Evolutionary conservation across 805 yeast species (phyloP), one percentile per base, ranked within the genome.

Genomic region (Candida verbasci): DNA sequence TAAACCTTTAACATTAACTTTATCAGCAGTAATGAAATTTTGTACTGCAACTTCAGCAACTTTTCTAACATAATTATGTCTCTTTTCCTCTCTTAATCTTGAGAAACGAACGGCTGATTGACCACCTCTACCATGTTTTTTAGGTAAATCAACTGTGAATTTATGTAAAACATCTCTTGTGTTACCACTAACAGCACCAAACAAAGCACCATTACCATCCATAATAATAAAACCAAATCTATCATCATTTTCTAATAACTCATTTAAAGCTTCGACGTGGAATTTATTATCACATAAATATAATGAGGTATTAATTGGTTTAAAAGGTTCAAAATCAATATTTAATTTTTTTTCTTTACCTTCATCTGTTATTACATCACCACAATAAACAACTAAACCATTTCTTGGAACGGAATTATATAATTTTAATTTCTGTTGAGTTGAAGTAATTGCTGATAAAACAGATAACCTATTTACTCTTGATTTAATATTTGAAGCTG

Each of bases 41-140:
- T 93, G 98, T 24, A 93, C 97, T 6, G 98, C 97, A 35, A 80
- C 91, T 71, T 93, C 99, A 34, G 97, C 96, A 32, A 93, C 98
- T 58, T 93, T 93, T 68, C 99, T 80, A 44, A 93, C 94, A 68
- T 93, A 93, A 64, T 93, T 93, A 66, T 93, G 99, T 73, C 99
- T 87, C 65, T 93, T 93, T 68, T 93, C 98, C 53, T 93, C 98
- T 77, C 99, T 85, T 64, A 93, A 76, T 76, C 99, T 89, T 17
- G 97, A 82, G 74, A 93, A 93, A 86, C 99, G 97, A 51, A 93
- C 61, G 30, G 99, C 98, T 45, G 99, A 93, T 72, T 93, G 98
- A 83, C 98, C 98, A 85, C 98, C 98, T 77, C 98, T 85, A 56
- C 98, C 98, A 74, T 93, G 98, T 86, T 93, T 93, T 74, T 93